These are phyloP conservation scores for Colletotrichum spinosum DNA, from an alignment of 2,329 filamentous ascomycete species.

Conservation along the genomic window DNA sequence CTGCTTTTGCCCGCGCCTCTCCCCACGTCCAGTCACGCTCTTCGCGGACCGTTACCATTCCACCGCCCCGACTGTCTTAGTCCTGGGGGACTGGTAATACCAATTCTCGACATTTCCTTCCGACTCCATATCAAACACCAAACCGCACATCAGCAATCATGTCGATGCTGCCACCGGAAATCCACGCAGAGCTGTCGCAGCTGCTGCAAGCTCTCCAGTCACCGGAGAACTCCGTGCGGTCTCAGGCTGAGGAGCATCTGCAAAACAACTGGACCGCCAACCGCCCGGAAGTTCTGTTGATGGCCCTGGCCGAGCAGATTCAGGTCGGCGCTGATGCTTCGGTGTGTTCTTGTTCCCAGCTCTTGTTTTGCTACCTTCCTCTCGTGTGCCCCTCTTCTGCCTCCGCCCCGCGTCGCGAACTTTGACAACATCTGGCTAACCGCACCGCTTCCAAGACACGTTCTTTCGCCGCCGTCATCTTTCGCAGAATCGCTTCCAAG, in stretches of 20 bases:
- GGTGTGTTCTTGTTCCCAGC: constrained; percentile 58
- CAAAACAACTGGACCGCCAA: constrained; percentile 88
- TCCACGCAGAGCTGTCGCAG: constrained; percentile 86
- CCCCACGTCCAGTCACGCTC: constrained; percentile 20
- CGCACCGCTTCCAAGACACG: constrained; percentile 70
- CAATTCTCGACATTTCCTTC: constrained; percentile 3
- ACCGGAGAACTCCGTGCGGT: constrained; percentile 86
- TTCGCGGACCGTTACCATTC: constrained; percentile 23
- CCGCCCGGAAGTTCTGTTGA: constrained; percentile 87
- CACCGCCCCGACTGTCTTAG: constrained; percentile 36
- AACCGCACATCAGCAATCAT: constrained; percentile 57
- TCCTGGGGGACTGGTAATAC: constrained; percentile 32
- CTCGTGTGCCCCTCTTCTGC: constrained; percentile 36
- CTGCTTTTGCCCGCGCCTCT: constrained; percentile 28
- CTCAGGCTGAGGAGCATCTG: constrained; percentile 89
- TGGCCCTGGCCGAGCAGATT: constrained; percentile 95
- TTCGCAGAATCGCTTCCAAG: constrained; percentile 92
- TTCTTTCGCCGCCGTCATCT: constrained; percentile 92
- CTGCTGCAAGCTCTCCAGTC: constrained; percentile 91
- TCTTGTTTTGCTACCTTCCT: not conserved
- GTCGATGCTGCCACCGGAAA: constrained; percentile 88
- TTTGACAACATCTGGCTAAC: constrained; percentile 3
- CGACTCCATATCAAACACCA: constrained; percentile 11
- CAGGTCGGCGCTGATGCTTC: constrained; percentile 78
- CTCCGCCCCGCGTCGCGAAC: constrained; percentile 9